Evolutionary conservation across 345 rosid species (phyloP).

Genomic region (Brassica incana): DNA sequence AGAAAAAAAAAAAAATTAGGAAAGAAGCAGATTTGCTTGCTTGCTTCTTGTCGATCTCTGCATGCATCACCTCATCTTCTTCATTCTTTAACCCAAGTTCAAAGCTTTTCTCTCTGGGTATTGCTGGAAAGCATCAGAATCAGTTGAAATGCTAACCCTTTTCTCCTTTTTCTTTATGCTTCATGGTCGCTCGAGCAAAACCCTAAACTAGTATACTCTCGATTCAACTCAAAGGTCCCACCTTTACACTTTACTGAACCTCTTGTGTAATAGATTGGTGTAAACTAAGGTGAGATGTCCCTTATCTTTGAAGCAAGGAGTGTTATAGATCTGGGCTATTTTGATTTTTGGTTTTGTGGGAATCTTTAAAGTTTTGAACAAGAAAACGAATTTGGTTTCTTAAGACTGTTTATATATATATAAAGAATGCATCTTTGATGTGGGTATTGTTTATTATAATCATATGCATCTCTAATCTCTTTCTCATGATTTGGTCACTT

Average conservation of each 20-base stretch:
- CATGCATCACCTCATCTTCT: neutral
- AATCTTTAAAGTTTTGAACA: constrained; percentile 3
- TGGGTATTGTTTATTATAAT: neutral
- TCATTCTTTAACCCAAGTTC: neutral
- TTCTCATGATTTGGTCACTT: constrained; percentile 16
- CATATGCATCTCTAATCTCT: neutral
- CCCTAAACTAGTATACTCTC: neutral
- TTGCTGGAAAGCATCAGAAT: neutral
- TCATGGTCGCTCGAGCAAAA: neutral
- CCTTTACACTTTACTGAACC: neutral
- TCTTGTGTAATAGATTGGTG: neutral
- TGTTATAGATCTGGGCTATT: constrained; percentile 15
- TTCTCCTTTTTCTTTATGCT: neutral
- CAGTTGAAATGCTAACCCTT: neutral
- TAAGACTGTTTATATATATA: neutral
- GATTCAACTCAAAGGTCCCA: neutral
- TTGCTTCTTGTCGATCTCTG: neutral
- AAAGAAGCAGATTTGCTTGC: constrained; percentile 31
- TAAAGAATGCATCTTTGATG: constrained; percentile 21
- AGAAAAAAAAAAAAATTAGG: neutral
- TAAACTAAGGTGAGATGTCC: constrained; percentile 26
- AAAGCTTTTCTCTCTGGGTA: neutral
- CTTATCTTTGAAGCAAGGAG: neutral
- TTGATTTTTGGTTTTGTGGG: constrained; percentile 24
- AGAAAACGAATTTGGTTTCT: neutral